Evolutionary conservation across 306 rosid species (phyloP).

Genomic region (Medicago arabica): DNA sequence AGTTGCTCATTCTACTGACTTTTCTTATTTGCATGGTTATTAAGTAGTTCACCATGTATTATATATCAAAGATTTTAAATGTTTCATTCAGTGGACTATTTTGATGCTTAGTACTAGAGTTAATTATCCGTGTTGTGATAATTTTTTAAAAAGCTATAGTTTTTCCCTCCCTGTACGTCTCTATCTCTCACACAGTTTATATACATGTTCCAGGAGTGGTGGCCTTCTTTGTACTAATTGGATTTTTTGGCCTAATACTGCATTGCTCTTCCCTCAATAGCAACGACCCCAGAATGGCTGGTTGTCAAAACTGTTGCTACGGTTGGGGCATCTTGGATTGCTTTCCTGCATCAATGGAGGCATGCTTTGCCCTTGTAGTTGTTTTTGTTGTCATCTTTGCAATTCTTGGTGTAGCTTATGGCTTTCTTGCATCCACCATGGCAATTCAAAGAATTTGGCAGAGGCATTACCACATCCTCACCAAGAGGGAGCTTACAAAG

Average conservation of each 20-base stretch:
- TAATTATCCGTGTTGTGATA: constrained; percentile 14
- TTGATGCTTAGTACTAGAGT: constrained; percentile 12
- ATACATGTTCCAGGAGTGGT: constrained; percentile 71
- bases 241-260: constrained; percentile 92
- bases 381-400: constrained; percentile 96
- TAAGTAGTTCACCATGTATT: constrained; percentile 4
- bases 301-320: constrained; percentile 98
- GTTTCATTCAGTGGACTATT: background rate
- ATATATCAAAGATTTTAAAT: background rate
- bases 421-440: constrained; percentile 97
- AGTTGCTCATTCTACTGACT: background rate
- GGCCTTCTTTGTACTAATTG: constrained; percentile 94
- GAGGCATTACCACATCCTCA: constrained; percentile 97
- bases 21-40: background rate
- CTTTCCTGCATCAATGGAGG: constrained; percentile 99
- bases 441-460: constrained; percentile 99
- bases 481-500: constrained; percentile 97
- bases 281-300: constrained; percentile 94
- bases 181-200: constrained; percentile 24
- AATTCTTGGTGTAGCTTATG: constrained; percentile 96
- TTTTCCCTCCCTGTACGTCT: constrained; percentile 18
- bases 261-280: constrained; percentile 89
- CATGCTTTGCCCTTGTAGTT: constrained; percentile 89
- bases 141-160: constrained; percentile 23
- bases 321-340: constrained; percentile 99